Evolutionary conservation across 768 basidiomycete genomes (phyloP).

Genomic region (Collybia mongolica): DNA sequence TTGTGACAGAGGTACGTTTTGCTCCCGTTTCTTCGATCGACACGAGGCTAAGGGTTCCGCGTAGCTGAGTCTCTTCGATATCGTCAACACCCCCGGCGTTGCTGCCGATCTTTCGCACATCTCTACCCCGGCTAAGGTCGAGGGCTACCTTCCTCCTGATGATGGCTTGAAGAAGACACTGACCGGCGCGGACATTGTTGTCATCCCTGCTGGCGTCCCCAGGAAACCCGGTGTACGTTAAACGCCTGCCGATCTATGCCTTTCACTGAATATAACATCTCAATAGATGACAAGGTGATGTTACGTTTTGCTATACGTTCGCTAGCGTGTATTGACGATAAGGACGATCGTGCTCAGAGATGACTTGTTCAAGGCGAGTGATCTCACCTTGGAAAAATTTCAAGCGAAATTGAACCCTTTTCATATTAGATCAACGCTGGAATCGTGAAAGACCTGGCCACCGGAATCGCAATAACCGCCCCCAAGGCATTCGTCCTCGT

Average conservation of each 20-base stretch:
- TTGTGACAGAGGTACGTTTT: constrained; percentile 66
- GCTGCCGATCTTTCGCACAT: constrained; percentile 95
- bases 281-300: constrained; percentile 53
- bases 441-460: constrained; percentile 91
- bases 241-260: not conserved
- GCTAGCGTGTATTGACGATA: constrained; percentile 10
- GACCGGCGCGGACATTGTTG: constrained; percentile 82
- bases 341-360: constrained; percentile 52
- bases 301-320: not conserved
- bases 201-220: constrained; percentile 96
- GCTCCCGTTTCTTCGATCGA: not conserved
- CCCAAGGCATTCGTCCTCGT: constrained; percentile 94
- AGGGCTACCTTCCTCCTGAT: constrained; percentile 76
- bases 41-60: not conserved
- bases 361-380: constrained; percentile 87
- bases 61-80: constrained; percentile 90
- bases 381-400: not conserved
- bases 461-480: constrained; percentile 76
- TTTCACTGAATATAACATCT: constrained; percentile 4
- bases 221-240: constrained; percentile 86
- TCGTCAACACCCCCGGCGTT: constrained; percentile 96
- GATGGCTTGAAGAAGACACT: constrained; percentile 83
- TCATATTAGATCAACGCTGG: constrained; percentile 87
- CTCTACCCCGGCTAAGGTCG: constrained; percentile 81
- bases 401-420: too few relatives aligned